phyloP scores from a whole-genome alignment of 148 eudicot species.

The Rhododendron griersonianum region DNA sequence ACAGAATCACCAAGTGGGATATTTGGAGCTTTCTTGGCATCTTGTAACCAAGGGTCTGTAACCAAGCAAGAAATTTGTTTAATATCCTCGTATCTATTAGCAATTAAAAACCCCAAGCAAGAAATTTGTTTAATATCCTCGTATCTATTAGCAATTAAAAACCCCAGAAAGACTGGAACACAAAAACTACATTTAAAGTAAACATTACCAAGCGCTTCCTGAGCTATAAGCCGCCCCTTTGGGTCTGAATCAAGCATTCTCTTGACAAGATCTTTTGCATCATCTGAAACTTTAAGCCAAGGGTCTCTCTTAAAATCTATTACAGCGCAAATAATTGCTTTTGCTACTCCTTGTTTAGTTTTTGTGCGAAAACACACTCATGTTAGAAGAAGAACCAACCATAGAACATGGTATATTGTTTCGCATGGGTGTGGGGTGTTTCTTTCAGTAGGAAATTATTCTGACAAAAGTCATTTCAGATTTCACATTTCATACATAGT shows the following conservation, averaged over 20 bases:
- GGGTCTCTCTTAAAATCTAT: slow-evolving; percentile 80
- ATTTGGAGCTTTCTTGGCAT: no score
- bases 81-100: no score
- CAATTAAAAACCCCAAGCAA: no score
- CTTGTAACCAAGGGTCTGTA: no score
- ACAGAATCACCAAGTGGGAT: no score
- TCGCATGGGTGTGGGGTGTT: background rate
- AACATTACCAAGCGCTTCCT: slow-evolving; percentile 59
- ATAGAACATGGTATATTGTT: background rate
- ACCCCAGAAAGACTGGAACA: no score
- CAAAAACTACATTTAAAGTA: no score
- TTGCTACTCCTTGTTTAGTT: slow-evolving; percentile 86
- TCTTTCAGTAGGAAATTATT: background rate
- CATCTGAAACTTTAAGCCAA: slow-evolving; percentile 75
- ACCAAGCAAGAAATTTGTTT: no score
- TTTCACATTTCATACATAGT: no score
- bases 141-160: no score
- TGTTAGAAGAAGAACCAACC: slow-evolving; percentile 29
- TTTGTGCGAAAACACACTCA: slow-evolving; percentile 28
- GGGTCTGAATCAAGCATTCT: slow-evolving; percentile 81
- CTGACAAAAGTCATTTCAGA: background rate
- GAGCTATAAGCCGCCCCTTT: slow-evolving; percentile 59
- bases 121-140: no score
- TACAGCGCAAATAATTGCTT: slow-evolving; percentile 70
- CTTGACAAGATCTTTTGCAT: slow-evolving; percentile 70